Evolutionary conservation across 1,139 yeast genomes (phyloP).

Genomic region (Blastobotrys serpentis): DNA sequence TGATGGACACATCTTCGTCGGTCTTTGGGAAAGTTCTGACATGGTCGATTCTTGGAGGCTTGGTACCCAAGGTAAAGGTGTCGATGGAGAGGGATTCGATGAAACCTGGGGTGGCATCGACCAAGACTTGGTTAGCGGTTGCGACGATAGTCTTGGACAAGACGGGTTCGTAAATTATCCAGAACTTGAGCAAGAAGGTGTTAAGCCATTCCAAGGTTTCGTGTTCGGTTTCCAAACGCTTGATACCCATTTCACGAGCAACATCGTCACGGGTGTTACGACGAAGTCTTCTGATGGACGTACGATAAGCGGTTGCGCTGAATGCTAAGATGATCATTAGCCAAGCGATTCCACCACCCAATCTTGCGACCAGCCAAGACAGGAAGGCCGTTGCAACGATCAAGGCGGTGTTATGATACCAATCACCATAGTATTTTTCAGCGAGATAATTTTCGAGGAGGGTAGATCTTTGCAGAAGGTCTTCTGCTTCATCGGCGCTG

Average conservation of each 20-base stretch:
- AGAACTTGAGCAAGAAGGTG: constrained; percentile 79
- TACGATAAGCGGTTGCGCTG: constrained; percentile 69
- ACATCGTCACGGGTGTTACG: constrained; percentile 70
- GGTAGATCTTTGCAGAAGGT: constrained; percentile 65
- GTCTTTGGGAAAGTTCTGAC: constrained; percentile 89
- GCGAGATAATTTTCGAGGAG: constrained; percentile 71
- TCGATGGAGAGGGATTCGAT: constrained; percentile 81
- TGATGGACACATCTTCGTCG: constrained; percentile 82
- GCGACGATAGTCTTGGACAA: constrained; percentile 81
- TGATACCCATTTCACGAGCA: constrained; percentile 79
- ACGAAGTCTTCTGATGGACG: constrained; percentile 80
- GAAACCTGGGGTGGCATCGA: constrained; percentile 74
- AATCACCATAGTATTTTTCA: constrained; percentile 77
- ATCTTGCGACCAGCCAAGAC: constrained; percentile 78
- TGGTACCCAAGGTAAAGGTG: constrained; percentile 86
- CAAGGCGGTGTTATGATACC: constrained; percentile 86
- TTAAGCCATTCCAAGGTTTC: constrained; percentile 97
- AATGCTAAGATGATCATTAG: constrained; percentile 66
- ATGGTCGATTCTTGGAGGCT: constrained; percentile 88
- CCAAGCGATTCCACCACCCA: constrained; percentile 75
- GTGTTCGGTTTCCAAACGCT: constrained; percentile 77
- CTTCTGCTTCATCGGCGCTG: constrained; percentile 58
- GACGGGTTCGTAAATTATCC: constrained; percentile 91
- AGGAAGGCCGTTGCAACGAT: constrained; percentile 62
- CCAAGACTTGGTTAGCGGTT: constrained; percentile 78